Percentiles rank a stretch among this genome's conserved stretches.
phyloP scores from a whole-genome alignment of 345 rosid species.

The Toxicodendron radicans region DNA sequence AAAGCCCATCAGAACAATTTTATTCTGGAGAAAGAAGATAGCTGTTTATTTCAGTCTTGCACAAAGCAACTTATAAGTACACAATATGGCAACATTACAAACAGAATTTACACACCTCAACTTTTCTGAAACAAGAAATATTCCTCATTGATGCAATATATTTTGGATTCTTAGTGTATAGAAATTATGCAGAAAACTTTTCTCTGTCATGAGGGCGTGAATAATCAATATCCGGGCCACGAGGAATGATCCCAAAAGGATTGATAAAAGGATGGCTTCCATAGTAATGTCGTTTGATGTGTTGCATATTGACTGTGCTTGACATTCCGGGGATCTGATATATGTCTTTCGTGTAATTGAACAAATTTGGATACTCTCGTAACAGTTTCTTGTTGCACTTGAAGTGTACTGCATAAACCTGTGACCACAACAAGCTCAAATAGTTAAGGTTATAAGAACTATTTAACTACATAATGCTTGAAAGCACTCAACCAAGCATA shows the following conservation, averaged over 20 bases:
- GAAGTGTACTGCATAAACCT: slow-evolving; percentile 79
- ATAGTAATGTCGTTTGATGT: slow-evolving; percentile 71
- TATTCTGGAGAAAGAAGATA: not conserved
- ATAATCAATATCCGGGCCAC: slow-evolving; percentile 61
- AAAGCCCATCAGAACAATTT: not conserved
- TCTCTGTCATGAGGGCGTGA: slow-evolving; percentile 57
- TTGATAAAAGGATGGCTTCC: slow-evolving; percentile 78
- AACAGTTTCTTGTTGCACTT: slow-evolving; percentile 80
- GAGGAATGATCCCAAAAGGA: slow-evolving; percentile 62
- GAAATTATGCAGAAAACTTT: slow-evolving; percentile 35
- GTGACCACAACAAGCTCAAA: slow-evolving; percentile 1
- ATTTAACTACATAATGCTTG: too few species aligned
- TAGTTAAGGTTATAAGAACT: not conserved
- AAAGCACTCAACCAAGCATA: not conserved
- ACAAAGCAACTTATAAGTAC: not conserved
- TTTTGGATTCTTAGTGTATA: not conserved
- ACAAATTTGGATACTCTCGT: slow-evolving; percentile 67
- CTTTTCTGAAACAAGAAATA: not conserved
- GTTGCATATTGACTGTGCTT: slow-evolving; percentile 61
- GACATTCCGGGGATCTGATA: slow-evolving; percentile 60
- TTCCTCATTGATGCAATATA: not conserved
- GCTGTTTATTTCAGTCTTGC: not conserved
- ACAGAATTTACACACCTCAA: not conserved
- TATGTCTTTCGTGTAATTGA: slow-evolving; percentile 67
- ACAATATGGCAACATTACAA: not conserved